phyloP scores from a whole-genome alignment of 805 yeast species.

The Lipomyces orientalis region DNA sequence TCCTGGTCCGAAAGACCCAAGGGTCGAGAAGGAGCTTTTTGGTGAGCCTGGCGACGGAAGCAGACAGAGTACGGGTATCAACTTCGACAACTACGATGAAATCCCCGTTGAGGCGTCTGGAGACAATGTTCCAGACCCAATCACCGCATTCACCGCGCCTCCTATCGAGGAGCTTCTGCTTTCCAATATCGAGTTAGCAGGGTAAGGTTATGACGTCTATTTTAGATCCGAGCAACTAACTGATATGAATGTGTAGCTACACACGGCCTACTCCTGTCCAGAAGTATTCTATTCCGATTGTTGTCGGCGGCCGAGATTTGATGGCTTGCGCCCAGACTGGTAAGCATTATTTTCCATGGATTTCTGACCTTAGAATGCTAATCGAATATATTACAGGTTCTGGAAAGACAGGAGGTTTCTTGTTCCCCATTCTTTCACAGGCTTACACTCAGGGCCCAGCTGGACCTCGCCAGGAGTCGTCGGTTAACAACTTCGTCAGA shows the following conservation, averaged over 20 bases:
- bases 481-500: conserved; percentile 50
- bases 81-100: conserved; percentile 97
- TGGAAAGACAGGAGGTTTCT: conserved; percentile 99
- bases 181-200: conserved; percentile 83
- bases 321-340: conserved; percentile 96
- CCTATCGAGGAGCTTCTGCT: conserved; percentile 87
- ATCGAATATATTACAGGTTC: conserved; percentile 61
- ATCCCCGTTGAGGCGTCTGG: conserved; percentile 99
- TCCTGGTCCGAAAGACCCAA: conserved; percentile 75
- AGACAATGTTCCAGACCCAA: conserved; percentile 91
- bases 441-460: conserved; percentile 89
- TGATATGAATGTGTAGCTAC: conserved; percentile 51
- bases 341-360: neutral
- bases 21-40: conserved; percentile 77
- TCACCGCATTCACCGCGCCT: conserved; percentile 83
- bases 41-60: conserved; percentile 74
- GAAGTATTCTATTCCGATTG: conserved; percentile 91
- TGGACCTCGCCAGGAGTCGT: conserved; percentile 50
- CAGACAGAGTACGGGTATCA: conserved; percentile 94
- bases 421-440: conserved; percentile 95
- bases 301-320: conserved; percentile 85
- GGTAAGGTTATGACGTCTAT: conserved; percentile 44
- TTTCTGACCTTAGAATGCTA: neutral
- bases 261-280: conserved; percentile 96
- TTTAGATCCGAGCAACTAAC: neutral